Base-by-base conservation (phyloP, 2,329 filamentous ascomycete species). In the Tympanopsis confertula region DNA sequence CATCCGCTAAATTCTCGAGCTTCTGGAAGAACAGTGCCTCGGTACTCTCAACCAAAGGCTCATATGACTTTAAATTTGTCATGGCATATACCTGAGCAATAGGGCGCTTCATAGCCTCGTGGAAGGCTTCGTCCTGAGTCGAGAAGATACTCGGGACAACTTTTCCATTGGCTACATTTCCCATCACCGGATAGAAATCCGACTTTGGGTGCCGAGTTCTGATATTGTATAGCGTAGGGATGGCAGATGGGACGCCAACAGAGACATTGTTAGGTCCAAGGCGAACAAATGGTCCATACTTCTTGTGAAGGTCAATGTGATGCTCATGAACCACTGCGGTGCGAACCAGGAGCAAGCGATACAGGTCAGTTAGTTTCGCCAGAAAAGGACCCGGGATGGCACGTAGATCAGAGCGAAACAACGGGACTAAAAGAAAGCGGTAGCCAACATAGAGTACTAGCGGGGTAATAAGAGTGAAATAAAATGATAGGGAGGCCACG, bases 101-200 rank as follows among this genome's bases (percentile, higher is more conserved):
- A 0, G 52, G 52, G 5, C 20, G 45, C 33, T 51, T 52, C 19
- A 54, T 38, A 20, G 38, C 19, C n/a, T 50, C 48, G 33, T 57
- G 56, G 1, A 54, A 5, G 2, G 42, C 36, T 35, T 57, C 53
- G 35, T 57, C 48, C 12, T 43, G 47, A 2, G 54, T 51, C 14
- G 47, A 49, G 44, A 59, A 59, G 2, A 59, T 40, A 3, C 40
- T 48, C 1, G 45, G 47, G 2, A 54, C 20, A 24, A 17, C 4
- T 22, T 4, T 19, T 24, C 13, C 13, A 24, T 13, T 24, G 3
- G 13, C 19, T 24, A 19, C 13, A n/a, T 15, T 20, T 13, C 15
- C 4, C 5, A 14, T 7, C 20, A 26, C 19, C 24, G 19, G 17
- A 17, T 26, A 24, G 24, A 22, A 20, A 30, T 36, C 37, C 19